Evolutionary conservation across 345 rosid genomes (phyloP).

Genomic region (Triadica sebifera): DNA sequence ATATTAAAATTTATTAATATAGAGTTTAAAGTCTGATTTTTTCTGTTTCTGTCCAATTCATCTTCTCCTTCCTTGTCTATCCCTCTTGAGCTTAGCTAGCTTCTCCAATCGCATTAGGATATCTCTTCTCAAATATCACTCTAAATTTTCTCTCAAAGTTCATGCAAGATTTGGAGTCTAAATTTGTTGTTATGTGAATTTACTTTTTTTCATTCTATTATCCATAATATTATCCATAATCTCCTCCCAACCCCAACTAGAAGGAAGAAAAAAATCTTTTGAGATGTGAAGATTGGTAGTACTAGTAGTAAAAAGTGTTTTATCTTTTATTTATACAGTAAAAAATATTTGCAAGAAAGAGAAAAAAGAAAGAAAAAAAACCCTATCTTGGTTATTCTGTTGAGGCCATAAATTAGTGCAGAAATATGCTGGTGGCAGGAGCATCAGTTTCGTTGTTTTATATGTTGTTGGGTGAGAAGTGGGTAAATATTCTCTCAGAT

Average conservation of each 20-base stretch:
- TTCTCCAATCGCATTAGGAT: background rate
- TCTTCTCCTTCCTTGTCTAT: slow-evolving; percentile 85
- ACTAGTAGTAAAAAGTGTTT: background rate
- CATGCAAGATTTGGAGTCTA: background rate
- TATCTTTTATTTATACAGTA: slow-evolving; percentile 12
- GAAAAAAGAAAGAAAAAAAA: background rate
- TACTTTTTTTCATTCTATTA: background rate
- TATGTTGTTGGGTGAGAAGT: slow-evolving; percentile 38
- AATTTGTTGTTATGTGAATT: background rate
- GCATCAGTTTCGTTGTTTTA: slow-evolving; percentile 47
- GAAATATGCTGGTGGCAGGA: slow-evolving; percentile 38
- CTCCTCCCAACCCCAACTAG: no score
- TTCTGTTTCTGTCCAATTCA: slow-evolving; percentile 45
- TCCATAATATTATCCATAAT: no score
- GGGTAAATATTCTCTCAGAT: slow-evolving; percentile 45
- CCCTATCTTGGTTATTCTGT: slow-evolving; percentile 21
- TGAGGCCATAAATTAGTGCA: slow-evolving; percentile 33
- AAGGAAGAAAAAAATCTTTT: background rate
- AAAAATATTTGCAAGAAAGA: slow-evolving; percentile 1
- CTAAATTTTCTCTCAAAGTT: background rate
- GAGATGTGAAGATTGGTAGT: background rate
- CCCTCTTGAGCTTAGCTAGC: slow-evolving; percentile 75
- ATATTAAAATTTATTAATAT: slow-evolving; percentile 8
- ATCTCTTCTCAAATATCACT: background rate
- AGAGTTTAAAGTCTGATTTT: slow-evolving; percentile 13